phyloP scores from a whole-genome alignment of 768 basidiomycete genomes.

The Boletus barrowsii region DNA sequence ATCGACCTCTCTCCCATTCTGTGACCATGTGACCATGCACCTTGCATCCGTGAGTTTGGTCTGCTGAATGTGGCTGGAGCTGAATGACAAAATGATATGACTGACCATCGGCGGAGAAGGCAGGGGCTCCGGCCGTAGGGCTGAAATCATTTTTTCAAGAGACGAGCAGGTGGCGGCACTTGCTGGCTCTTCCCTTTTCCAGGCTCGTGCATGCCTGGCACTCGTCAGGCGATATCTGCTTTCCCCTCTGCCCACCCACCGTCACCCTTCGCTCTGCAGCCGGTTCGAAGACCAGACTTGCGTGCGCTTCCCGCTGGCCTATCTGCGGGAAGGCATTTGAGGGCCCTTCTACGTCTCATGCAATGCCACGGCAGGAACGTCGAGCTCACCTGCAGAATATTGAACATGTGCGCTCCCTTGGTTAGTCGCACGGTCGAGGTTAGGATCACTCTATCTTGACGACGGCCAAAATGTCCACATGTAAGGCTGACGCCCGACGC shows the following conservation, averaged over 20 bases:
- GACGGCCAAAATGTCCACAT: background rate
- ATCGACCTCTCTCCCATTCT: slow-evolving; percentile 4
- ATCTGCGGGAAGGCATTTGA: background rate
- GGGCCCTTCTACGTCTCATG: background rate
- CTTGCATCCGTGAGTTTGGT: background rate
- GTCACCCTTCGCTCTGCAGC: background rate
- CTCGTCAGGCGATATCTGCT: background rate
- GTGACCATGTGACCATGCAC: background rate
- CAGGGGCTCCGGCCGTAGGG: background rate
- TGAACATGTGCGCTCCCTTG: too few relatives aligned
- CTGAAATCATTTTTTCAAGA: background rate
- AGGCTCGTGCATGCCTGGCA: background rate
- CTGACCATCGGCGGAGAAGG: slow-evolving; percentile 3
- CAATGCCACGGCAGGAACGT: background rate
- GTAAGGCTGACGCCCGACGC: background rate
- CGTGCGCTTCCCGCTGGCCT: background rate
- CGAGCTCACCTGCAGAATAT: background rate
- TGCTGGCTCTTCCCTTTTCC: background rate
- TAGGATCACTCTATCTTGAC: background rate
- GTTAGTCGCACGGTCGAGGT: background rate
- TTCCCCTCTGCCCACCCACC: background rate
- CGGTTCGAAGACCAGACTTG: background rate
- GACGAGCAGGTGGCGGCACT: background rate
- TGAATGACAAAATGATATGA: background rate
- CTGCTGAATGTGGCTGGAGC: background rate